A percentile compares a stretch with the other conserved stretches of the same genome.
Evolutionary conservation across 495 filamentous ascomycete genomes (phyloP).

Genomic region (Hyaloscypha hepaticicola): DNA sequence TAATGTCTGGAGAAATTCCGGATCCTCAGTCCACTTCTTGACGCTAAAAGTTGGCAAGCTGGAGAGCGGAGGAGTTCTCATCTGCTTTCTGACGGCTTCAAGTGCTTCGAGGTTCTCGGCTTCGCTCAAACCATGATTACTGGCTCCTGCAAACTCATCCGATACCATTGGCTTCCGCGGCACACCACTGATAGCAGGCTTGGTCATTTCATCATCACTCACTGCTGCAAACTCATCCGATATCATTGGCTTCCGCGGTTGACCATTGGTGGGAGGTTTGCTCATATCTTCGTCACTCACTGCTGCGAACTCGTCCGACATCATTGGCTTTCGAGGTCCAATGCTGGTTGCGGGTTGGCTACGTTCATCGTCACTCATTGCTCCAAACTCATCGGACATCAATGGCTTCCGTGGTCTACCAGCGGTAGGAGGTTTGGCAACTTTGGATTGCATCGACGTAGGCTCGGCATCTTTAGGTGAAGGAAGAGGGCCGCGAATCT

Average conservation of each 20-base stretch:
- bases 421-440: background rate
- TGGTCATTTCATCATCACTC: slow-evolving; percentile 59
- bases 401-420: background rate
- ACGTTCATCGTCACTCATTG: slow-evolving; percentile 50
- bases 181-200: slow-evolving; percentile 23
- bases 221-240: background rate
- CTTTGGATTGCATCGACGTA: background rate
- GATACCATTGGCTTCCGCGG: background rate
- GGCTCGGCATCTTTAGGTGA: background rate
- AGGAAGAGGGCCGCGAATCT: background rate
- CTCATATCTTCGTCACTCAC: slow-evolving; percentile 49
- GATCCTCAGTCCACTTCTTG: slow-evolving; percentile 45
- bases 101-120: slow-evolving; percentile 46
- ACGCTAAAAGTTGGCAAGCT: slow-evolving; percentile 43
- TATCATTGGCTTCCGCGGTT: background rate
- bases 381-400: background rate
- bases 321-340: background rate
- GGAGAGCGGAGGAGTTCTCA: slow-evolving; percentile 45
- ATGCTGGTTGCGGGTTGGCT: slow-evolving; percentile 40
- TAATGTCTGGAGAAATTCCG: slow-evolving; percentile 34
- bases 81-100: slow-evolving; percentile 44
- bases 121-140: slow-evolving; percentile 60
- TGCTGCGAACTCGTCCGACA: slow-evolving; percentile 1
- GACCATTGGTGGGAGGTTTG: background rate
- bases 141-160: slow-evolving; percentile 20